These are phyloP conservation scores for Angomonas deanei DNA, from an alignment of 208 protist species.

Conservation along the genomic window DNA sequence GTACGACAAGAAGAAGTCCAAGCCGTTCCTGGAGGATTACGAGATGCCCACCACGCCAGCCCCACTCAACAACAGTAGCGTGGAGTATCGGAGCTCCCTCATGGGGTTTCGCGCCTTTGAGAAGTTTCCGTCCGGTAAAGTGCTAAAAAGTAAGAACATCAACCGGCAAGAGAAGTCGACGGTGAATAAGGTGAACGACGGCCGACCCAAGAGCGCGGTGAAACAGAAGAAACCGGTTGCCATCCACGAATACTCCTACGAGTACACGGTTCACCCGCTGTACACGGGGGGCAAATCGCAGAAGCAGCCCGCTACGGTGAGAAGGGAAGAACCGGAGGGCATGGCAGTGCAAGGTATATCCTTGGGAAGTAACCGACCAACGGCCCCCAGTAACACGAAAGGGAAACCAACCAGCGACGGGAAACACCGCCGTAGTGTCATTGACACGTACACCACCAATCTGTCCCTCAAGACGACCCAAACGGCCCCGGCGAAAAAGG, in stretches of 20 bases:
- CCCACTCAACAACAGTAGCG: background rate
- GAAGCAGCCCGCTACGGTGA: background rate
- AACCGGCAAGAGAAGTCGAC: background rate
- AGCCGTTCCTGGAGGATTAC: background rate
- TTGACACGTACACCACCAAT: background rate
- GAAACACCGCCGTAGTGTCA: background rate
- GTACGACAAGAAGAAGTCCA: background rate
- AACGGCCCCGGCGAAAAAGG: background rate
- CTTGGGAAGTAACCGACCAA: background rate
- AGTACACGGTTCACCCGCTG: conserved; percentile 14
- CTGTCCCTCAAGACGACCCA: background rate
- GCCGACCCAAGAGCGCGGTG: background rate
- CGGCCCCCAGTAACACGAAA: background rate
- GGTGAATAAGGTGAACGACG: background rate
- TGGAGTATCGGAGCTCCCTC: background rate
- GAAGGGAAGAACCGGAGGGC: background rate
- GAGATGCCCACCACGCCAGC: background rate
- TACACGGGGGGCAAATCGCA: background rate
- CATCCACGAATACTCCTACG: conserved; percentile 6
- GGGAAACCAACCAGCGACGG: background rate
- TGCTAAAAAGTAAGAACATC: conserved; percentile 6
- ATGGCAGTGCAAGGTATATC: background rate
- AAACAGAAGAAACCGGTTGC: background rate
- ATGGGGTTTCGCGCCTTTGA: conserved; percentile 4
- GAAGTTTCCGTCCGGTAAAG: conserved; percentile 10